phyloP scores from a whole-genome alignment of 305 asterid genomes.

The Fraxinus sp. region DNA sequence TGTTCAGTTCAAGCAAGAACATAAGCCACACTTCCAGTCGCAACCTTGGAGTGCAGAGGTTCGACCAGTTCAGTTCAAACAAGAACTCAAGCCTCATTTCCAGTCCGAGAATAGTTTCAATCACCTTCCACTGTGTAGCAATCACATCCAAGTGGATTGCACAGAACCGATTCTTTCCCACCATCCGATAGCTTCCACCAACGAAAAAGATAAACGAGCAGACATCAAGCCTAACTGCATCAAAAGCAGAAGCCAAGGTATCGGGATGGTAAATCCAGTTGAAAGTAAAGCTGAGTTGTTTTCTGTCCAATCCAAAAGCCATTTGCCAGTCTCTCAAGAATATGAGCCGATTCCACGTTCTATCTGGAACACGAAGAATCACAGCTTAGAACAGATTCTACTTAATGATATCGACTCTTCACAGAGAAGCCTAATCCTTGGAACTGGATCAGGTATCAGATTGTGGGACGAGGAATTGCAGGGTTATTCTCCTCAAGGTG shows the following conservation, averaged over 20 bases:
- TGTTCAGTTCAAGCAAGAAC: conserved; percentile 43
- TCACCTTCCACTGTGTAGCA: conserved; percentile 32
- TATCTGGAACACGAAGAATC: conserved; percentile 38
- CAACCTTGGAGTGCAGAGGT: conserved; percentile 40
- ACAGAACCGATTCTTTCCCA: conserved; percentile 21
- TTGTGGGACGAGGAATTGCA: conserved; percentile 47
- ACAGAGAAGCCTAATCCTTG: conserved; percentile 33
- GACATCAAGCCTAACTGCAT: conserved; percentile 23
- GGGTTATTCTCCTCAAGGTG: conserved; percentile 40
- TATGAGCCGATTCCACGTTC: conserved; percentile 35
- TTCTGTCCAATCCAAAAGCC: conserved; percentile 40
- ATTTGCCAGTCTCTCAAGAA: conserved; percentile 20
- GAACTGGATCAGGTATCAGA: conserved; percentile 37
- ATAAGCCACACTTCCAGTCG: conserved; percentile 30
- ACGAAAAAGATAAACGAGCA: conserved; percentile 24
- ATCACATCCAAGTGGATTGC: conserved; percentile 27
- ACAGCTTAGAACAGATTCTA: conserved; percentile 34
- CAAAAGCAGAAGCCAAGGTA: conserved; percentile 25
- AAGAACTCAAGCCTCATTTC: conserved; percentile 38
- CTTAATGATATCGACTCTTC: conserved; percentile 39
- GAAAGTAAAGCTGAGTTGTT: conserved; percentile 37
- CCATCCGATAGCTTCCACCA: conserved; percentile 25
- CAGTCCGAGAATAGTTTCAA: conserved; percentile 32
- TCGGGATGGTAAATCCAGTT: conserved; percentile 31
- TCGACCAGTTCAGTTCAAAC: conserved; percentile 41